phyloP scores from a whole-genome alignment of 1,139 yeast species.

The Nakaseomyces kungkrabaensis region DNA sequence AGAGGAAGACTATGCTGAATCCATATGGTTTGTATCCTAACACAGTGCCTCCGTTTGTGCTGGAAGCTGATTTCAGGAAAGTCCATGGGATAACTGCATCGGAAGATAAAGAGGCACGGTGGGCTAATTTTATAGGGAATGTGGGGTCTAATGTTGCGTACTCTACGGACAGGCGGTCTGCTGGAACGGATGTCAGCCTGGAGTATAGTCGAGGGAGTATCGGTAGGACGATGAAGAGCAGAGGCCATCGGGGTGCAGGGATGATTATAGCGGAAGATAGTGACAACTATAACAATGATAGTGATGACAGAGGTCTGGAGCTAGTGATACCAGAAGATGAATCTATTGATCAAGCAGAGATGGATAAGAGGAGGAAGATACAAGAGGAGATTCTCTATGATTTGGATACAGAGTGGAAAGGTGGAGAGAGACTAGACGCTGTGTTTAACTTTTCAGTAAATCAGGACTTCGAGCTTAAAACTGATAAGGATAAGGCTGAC shows the following conservation, averaged over 20 bases:
- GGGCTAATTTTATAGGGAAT: constrained; percentile 21
- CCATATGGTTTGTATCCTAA: constrained; percentile 24
- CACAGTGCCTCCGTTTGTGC: constrained; percentile 29
- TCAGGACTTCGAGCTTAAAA: constrained; percentile 22
- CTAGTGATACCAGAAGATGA: neutral
- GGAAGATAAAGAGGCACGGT: constrained; percentile 12
- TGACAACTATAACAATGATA: constrained; percentile 24
- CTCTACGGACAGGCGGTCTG: constrained; percentile 10
- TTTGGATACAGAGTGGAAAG: constrained; percentile 53
- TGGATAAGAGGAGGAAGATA: constrained; percentile 13
- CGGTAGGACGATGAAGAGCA: neutral
- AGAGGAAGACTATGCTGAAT: constrained; percentile 12
- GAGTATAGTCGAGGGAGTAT: neutral
- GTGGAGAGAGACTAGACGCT: constrained; percentile 50
- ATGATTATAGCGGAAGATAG: constrained; percentile 17
- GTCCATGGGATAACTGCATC: neutral
- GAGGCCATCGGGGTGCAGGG: neutral
- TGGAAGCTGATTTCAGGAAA: constrained; percentile 12
- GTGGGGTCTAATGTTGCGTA: constrained; percentile 25
- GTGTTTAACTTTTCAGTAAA: constrained; percentile 40
- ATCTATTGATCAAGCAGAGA: constrained; percentile 13
- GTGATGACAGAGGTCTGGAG: constrained; percentile 11
- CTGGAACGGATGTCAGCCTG: constrained; percentile 3
- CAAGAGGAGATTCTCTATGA: constrained; percentile 25
- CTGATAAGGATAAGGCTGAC: constrained; percentile 24